Evolutionary conservation across 2,329 filamentous ascomycete genomes (phyloP).

Genomic region (Xylaria multiplex): DNA sequence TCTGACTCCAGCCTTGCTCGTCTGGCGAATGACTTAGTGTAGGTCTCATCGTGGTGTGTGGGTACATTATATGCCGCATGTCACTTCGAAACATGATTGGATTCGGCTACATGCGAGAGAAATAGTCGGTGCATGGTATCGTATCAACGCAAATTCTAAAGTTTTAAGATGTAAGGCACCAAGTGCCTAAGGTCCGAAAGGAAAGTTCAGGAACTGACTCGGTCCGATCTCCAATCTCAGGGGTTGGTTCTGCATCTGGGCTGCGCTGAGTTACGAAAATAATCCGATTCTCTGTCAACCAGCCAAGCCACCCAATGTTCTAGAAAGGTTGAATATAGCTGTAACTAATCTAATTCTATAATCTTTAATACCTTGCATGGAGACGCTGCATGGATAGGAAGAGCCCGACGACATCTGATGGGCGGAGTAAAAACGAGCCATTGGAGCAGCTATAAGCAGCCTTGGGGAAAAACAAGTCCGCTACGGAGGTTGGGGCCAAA

Average conservation of each 20-base stretch:
- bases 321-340: background rate
- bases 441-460: background rate
- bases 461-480: background rate
- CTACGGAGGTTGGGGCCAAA: too few relatives aligned
- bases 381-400: background rate
- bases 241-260: slow-evolving; percentile 5
- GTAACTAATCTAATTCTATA: background rate
- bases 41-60: slow-evolving; percentile 4
- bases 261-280: background rate
- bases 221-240: slow-evolving; percentile 25
- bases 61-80: slow-evolving; percentile 23
- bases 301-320: background rate
- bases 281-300: background rate
- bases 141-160: background rate
- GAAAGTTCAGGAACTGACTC: slow-evolving; percentile 32
- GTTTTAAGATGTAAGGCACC: slow-evolving; percentile 6
- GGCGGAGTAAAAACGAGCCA: slow-evolving; percentile 9
- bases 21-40: slow-evolving; percentile 6
- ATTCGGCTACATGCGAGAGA: background rate
- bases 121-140: background rate
- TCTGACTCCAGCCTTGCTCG: slow-evolving; percentile 4
- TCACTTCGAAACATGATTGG: slow-evolving; percentile 1
- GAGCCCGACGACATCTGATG: background rate
- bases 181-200: slow-evolving; percentile 36
- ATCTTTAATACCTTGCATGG: slow-evolving; percentile 1